A percentile compares a stretch with the other conserved stretches of the same genome.
phyloP scores from a whole-genome alignment of 2,329 filamentous ascomycete species.

The Sarocladium oryzae region DNA sequence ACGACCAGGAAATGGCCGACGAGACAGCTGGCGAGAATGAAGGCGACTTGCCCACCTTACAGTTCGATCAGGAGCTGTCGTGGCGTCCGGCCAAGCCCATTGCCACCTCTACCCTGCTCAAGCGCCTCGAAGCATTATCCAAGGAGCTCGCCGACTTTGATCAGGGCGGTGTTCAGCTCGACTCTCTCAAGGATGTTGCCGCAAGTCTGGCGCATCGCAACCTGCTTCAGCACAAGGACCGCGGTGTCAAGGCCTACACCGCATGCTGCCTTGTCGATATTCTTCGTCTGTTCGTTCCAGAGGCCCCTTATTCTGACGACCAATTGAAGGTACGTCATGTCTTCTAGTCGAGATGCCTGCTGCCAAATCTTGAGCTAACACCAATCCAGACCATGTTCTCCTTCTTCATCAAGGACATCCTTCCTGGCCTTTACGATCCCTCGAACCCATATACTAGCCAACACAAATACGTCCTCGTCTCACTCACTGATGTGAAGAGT shows the following conservation, averaged over 20 bases:
- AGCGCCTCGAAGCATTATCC: constrained; percentile 71
- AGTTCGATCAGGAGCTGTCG: constrained; percentile 80
- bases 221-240: constrained; percentile 84
- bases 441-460: constrained; percentile 87
- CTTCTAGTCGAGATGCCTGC: background rate
- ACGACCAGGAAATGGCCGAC: constrained; percentile 11
- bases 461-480: constrained; percentile 84
- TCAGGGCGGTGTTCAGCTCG: constrained; percentile 75
- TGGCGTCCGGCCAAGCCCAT: constrained; percentile 92
- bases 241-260: constrained; percentile 82
- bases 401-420: constrained; percentile 74
- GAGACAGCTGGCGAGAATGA: constrained; percentile 18
- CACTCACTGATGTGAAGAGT: constrained; percentile 88
- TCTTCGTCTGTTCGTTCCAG: constrained; percentile 83
- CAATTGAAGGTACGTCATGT: constrained; percentile 64
- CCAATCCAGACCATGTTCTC: constrained; percentile 76
- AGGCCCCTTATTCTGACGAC: constrained; percentile 85
- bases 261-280: constrained; percentile 90
- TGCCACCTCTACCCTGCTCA: constrained; percentile 71
- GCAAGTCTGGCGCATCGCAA: constrained; percentile 78
- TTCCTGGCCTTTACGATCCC: constrained; percentile 80
- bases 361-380: background rate
- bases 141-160: constrained; percentile 81
- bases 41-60: constrained; percentile 40
- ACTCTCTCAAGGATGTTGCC: constrained; percentile 78